A percentile compares a stretch with the other conserved stretches of the same genome.
Conservation (phyloP, 768 basidiomycete species). For the Leccinum longicurvipes region DNA sequence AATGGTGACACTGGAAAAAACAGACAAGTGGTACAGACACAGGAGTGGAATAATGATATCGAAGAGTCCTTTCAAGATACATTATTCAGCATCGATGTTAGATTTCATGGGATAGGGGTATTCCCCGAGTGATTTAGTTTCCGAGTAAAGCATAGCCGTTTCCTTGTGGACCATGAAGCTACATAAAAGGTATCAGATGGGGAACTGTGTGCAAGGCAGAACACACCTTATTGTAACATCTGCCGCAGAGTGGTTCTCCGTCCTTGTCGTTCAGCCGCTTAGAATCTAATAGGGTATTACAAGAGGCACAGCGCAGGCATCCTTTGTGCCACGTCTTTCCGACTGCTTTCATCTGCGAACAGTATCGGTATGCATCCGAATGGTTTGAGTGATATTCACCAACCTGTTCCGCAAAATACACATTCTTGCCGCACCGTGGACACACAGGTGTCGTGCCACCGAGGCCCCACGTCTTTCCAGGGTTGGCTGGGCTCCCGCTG, state of each 20-base stretch:
- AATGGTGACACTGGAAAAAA: conserved; percentile 10
- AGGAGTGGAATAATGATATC: conserved; percentile 20
- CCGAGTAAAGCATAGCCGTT: conserved; percentile 71
- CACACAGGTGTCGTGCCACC: conserved; percentile 57
- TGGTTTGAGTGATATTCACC: not conserved
- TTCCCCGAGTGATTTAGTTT: conserved; percentile 29
- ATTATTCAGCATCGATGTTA: conserved; percentile 5
- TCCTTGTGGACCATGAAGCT: conserved; percentile 75
- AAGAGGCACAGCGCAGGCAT: conserved; percentile 76
- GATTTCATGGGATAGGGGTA: conserved; percentile 1
- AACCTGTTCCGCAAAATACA: conserved; percentile 86
- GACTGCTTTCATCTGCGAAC: conserved; percentile 66
- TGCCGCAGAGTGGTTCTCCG: conserved; percentile 63
- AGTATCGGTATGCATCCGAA: conserved; percentile 2
- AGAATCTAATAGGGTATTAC: conserved; percentile 66
- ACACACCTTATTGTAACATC: conserved; percentile 68
- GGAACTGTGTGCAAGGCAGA: not conserved
- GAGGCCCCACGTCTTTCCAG: conserved; percentile 49
- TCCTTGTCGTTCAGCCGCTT: conserved; percentile 72
- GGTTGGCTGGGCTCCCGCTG: conserved; percentile 37
- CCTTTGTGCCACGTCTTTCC: conserved; percentile 78
- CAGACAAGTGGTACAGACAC: conserved; percentile 22
- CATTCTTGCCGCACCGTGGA: conserved; percentile 67
- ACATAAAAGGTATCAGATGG: conserved; percentile 2
- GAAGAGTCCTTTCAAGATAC: conserved; percentile 6